Conservation (phyloP, 352 stramenopile genomes). For the Pythium myriotylum region DNA sequence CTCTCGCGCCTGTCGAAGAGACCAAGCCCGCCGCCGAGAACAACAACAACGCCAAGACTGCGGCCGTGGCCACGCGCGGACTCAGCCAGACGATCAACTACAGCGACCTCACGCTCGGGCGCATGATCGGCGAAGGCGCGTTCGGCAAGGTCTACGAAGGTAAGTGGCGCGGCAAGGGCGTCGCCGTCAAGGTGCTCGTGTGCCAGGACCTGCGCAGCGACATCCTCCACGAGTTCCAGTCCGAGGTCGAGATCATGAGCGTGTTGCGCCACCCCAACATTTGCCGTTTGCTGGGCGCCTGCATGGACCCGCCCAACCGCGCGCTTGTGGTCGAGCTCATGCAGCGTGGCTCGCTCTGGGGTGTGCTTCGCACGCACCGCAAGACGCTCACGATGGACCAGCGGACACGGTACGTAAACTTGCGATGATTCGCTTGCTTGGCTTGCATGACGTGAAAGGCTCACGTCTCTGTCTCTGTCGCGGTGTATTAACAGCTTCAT, state of each 20-base stretch:
- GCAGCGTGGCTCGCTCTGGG: slow-evolving; percentile 91
- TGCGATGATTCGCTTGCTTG: too few relatives aligned
- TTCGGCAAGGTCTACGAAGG: slow-evolving; percentile 74
- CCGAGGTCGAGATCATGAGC: slow-evolving; percentile 77
- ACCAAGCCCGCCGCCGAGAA: slow-evolving; percentile 11
- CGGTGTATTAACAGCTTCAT: slow-evolving; percentile 46
- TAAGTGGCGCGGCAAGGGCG: slow-evolving; percentile 65
- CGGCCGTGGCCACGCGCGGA: background rate
- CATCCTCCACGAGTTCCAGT: slow-evolving; percentile 70
- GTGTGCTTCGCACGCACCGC: slow-evolving; percentile 80
- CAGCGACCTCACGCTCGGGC: slow-evolving; percentile 52
- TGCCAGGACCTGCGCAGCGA: slow-evolving; percentile 65
- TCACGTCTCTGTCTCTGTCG: slow-evolving; percentile 1
- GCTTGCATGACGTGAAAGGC: background rate
- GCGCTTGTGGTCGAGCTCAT: slow-evolving; percentile 94
- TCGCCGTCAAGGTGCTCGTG: slow-evolving; percentile 71
- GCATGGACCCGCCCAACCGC: slow-evolving; percentile 92
- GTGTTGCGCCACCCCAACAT: slow-evolving; percentile 95
- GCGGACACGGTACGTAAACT: slow-evolving; percentile 34
- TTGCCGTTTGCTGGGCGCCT: slow-evolving; percentile 94
- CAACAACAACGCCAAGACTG: background rate
- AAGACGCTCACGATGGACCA: slow-evolving; percentile 59
- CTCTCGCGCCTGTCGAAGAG: background rate
- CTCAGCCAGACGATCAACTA: slow-evolving; percentile 70
- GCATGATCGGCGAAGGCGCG: slow-evolving; percentile 68